Evolutionary conservation across 2,329 filamentous ascomycete genomes (phyloP), one percentile per base, ranked within the genome.

Genomic region (Fusarium sulawesiense): DNA sequence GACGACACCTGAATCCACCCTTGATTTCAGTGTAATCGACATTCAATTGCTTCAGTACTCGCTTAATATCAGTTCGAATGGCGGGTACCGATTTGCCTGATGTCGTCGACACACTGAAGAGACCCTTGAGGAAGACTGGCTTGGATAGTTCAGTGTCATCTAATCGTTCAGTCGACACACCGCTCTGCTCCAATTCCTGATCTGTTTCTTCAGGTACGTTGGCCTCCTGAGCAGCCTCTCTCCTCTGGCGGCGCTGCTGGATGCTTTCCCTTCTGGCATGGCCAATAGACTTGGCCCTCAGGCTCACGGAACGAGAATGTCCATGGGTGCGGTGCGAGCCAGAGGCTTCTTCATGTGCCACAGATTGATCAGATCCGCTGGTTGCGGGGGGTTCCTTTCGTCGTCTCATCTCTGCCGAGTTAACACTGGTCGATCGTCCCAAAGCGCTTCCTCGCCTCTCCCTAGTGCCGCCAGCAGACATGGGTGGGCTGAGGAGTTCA

Each of bases 31-130:
- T 89, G 77, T 93, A 98, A 14, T 97, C 92, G n/a, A 98, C 93
- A 18, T 93, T 92, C 18, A 98, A 88, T 78, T 95, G 91, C 72
- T 90, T 91, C 55, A 99, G 82, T 4, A 98, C 96, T 51, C 95
- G 88, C 76, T 97, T 97, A 73, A 99, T 93, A 77, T 99, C 96
- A 9, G 89, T 85, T 41, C 95, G 90, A 68, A 99, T 99, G 63
- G 93, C 89, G 2, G 90, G 85, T 13, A 98, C 88, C 2, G 95
- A 93, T 77, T 97, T 97, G 76, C 91, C 96, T 61, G 94, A 98
- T 9, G 96, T 99, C 0, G 96, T 99, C 6, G 93, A 97, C 56
- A 98, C 96, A 75, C 95, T 98, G 82, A 99, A 98, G 20, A 99
- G 86, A 7, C 96, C 96, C 80, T 98, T 99, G 60, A 99, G 87